Evolutionary conservation across 257 asterid species (phyloP).

Genomic region (Perilla frutescens): DNA sequence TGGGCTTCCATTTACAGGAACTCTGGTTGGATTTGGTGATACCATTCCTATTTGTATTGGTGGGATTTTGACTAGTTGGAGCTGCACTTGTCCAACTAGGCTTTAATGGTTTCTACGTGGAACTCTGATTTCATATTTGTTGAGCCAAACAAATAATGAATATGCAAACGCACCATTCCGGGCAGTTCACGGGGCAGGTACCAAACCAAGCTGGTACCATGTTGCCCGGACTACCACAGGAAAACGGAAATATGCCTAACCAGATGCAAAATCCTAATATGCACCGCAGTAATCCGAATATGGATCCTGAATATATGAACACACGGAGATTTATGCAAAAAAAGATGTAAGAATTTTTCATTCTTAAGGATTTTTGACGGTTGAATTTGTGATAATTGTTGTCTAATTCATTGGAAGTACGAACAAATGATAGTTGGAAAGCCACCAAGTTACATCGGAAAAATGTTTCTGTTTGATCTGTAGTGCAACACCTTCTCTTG

Average conservation of each 20-base stretch:
- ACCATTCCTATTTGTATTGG: conserved; percentile 1
- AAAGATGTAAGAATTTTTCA: conserved; percentile 59
- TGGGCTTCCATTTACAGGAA: conserved; percentile 42
- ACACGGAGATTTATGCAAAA: conserved; percentile 62
- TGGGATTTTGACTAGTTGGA: conserved; percentile 28
- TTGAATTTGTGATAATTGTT: no score
- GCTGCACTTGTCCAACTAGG: conserved; percentile 34
- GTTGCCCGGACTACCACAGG: conserved; percentile 63
- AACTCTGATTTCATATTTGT: conserved; percentile 34
- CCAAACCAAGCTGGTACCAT: conserved; percentile 63
- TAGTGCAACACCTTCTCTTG: no score
- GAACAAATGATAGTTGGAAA: no score
- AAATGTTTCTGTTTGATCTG: no score
- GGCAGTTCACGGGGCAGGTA: conserved; percentile 74
- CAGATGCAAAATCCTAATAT: conserved; percentile 78
- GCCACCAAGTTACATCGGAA: no score
- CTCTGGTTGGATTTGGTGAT: conserved; percentile 29
- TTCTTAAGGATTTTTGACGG: background rate
- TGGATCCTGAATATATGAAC: conserved; percentile 54
- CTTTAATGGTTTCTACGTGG: conserved; percentile 32
- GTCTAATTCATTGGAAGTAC: no score
- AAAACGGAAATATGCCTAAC: conserved; percentile 62
- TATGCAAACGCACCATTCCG: conserved; percentile 64
- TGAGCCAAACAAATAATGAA: conserved; percentile 52
- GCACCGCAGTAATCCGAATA: conserved; percentile 50